Evolutionary conservation across 495 filamentous ascomycete species (phyloP), one percentile per base, ranked within the genome.

Genomic region (Wilcoxina mikolae): DNA sequence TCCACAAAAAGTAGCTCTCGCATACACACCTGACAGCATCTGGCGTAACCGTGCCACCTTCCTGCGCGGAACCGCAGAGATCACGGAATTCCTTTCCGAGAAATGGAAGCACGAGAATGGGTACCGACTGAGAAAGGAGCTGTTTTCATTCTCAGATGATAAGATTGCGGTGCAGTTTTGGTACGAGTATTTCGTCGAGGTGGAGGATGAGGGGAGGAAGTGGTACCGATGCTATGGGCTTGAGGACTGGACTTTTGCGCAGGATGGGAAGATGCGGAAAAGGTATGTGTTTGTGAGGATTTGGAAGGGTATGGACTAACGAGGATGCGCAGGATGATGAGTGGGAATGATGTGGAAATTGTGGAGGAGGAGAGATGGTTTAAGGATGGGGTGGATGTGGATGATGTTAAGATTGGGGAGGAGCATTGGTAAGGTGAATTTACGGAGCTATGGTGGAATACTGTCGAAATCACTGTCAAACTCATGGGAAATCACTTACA

Each of bases 161-260:
- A 76, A 71, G 60, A 62, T 62, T 20, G 54, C 60, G 22, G 58
- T 62, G 20, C 60, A 62, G 26, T 94, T 94, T 67, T 94, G 87
- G 87, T 94, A 94, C 57, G 87, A 94, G 67, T 94, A 78, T 69
- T 76, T 79, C 51, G 86, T 94, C 61, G 68, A 67, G 4, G 9
- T 9, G 42, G 42, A 45, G 42, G 46, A 15, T 9, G 46, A 23
- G 22, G 46, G 24, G 12, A 28, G 56, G 74, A 81, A 84, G 61
- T 95, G 87, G 88, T 93, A 84, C 76, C 75, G 88, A 17, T 89
- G 84, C 41, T 94, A 93, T 66, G 88, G 89, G 0, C 73, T 94
- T 23, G 87, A 94, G 70, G 84, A 94, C 64, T 94, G 87, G 89
- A 94, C 87, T 0, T 94, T 87, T 70, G 82, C 80, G 0, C 73